Evolutionary conservation across 768 basidiomycete genomes (phyloP).

Genomic region (Suillus tomentosus): DNA sequence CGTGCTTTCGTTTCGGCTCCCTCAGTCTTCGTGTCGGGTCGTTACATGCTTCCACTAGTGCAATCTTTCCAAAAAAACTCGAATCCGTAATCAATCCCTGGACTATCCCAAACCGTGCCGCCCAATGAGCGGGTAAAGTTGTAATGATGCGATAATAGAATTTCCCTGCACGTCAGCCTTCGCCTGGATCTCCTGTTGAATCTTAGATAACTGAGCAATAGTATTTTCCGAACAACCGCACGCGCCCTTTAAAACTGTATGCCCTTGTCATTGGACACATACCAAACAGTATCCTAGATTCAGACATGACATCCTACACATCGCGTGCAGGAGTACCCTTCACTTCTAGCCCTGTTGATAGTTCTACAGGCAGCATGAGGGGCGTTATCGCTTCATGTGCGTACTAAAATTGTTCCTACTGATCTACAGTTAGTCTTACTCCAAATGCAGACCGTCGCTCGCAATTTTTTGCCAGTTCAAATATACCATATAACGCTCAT

Average conservation of each 20-base stretch:
- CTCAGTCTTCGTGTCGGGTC: not conserved
- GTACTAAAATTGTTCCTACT: conserved; percentile 20
- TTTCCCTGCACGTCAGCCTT: not conserved
- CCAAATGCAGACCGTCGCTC: conserved; percentile 59
- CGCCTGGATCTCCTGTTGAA: not conserved
- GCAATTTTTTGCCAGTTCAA: conserved; percentile 65
- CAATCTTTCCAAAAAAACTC: not conserved
- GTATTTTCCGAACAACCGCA: conserved; percentile 1
- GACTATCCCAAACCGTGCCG: not conserved
- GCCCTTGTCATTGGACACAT: not conserved
- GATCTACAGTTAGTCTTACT: conserved; percentile 8
- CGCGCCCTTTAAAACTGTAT: not conserved
- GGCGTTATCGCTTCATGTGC: conserved; percentile 65
- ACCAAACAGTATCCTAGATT: not conserved
- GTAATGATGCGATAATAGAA: not conserved
- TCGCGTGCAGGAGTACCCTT: conserved; percentile 35
- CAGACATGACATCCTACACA: conserved; percentile 49
- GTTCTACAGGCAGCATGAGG: conserved; percentile 44
- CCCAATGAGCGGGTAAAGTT: not conserved
- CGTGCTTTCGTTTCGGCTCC: no score
- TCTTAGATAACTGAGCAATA: not conserved
- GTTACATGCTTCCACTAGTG: not conserved
- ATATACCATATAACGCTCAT: conserved; percentile 53
- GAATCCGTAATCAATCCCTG: not conserved
- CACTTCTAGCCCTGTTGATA: conserved; percentile 49